Conservation (phyloP, 805 yeast genomes). For the Lachancea kluyveri region DNA sequence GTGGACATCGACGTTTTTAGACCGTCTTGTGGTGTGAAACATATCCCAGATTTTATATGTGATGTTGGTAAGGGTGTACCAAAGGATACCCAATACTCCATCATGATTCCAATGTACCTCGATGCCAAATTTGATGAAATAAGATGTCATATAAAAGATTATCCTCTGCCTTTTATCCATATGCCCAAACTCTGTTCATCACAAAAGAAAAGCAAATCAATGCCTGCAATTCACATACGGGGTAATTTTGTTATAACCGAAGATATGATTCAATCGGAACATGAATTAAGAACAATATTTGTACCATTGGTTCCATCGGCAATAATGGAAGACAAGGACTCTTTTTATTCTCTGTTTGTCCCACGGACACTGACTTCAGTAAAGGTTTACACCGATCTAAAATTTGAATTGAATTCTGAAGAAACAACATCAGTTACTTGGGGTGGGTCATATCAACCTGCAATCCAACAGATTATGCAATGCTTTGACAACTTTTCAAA, state of each 20-base stretch:
- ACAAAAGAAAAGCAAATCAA: constrained; percentile 15
- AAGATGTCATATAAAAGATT: constrained; percentile 71
- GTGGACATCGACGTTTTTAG: constrained; percentile 42
- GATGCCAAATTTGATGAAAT: constrained; percentile 54
- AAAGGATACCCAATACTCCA: constrained; percentile 55
- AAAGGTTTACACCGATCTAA: constrained; percentile 60
- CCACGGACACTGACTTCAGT: constrained; percentile 74
- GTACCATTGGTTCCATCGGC: constrained; percentile 56
- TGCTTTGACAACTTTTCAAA: constrained; percentile 80
- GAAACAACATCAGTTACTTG: constrained; percentile 65
- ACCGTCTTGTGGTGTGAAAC: constrained; percentile 45
- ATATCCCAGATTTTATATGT: constrained; percentile 56
- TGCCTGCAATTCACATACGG: constrained; percentile 34
- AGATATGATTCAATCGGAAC: constrained; percentile 42
- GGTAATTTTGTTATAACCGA: constrained; percentile 74
- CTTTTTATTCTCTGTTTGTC: constrained; percentile 51
- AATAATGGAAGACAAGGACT: constrained; percentile 32
- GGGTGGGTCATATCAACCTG: constrained; percentile 83
- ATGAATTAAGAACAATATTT: constrained; percentile 51
- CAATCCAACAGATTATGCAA: constrained; percentile 71
- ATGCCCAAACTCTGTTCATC: constrained; percentile 48
- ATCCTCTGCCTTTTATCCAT: constrained; percentile 75
- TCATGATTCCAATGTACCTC: constrained; percentile 58
- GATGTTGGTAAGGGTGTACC: constrained; percentile 84
- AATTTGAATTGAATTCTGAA: constrained; percentile 47